Percentiles rank a stretch among this genome's conserved stretches.
These are phyloP conservation scores for Dichotomopilus funicola DNA, from an alignment of 2,329 filamentous ascomycete species.

Conservation along the genomic window DNA sequence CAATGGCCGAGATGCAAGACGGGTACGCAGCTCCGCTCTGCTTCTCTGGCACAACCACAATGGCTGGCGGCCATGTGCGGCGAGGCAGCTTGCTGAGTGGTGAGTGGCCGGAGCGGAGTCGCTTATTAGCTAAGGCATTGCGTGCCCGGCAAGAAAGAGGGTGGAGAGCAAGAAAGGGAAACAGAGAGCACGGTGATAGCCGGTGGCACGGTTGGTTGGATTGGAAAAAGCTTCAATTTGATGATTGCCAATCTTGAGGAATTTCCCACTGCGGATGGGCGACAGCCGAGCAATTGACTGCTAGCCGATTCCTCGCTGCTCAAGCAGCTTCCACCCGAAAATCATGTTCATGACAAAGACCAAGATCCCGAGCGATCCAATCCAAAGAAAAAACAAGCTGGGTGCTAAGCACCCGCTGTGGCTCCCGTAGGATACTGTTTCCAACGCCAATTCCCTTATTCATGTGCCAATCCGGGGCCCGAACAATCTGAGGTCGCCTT, in stretches of 20 bases:
- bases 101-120: slow-evolving; percentile 1
- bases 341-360: too few species aligned
- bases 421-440: slow-evolving; percentile 3
- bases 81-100: slow-evolving; percentile 5
- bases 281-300: not conserved
- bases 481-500: slow-evolving; percentile 14
- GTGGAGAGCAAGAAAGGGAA: slow-evolving; percentile 4
- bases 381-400: not conserved
- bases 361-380: slow-evolving; percentile 2
- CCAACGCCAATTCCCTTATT: slow-evolving; percentile 8
- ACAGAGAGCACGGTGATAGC: slow-evolving; percentile 1
- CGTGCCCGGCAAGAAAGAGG: not conserved
- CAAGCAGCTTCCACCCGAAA: not conserved
- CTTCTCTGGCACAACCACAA: slow-evolving; percentile 8
- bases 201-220: slow-evolving; percentile 8
- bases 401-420: slow-evolving; percentile 2
- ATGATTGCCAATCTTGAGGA: slow-evolving; percentile 14
- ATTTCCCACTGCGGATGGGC: slow-evolving; percentile 1
- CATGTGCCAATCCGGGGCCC: slow-evolving; percentile 5
- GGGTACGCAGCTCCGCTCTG: slow-evolving; percentile 9
- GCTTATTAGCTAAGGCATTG: not conserved
- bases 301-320: not conserved
- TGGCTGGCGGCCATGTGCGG: slow-evolving; percentile 9
- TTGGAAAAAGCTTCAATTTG: slow-evolving; percentile 15
- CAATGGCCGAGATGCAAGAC: slow-evolving; percentile 3